Conservation (phyloP, 345 rosid genomes). For the Gossypioides kirkii region DNA sequence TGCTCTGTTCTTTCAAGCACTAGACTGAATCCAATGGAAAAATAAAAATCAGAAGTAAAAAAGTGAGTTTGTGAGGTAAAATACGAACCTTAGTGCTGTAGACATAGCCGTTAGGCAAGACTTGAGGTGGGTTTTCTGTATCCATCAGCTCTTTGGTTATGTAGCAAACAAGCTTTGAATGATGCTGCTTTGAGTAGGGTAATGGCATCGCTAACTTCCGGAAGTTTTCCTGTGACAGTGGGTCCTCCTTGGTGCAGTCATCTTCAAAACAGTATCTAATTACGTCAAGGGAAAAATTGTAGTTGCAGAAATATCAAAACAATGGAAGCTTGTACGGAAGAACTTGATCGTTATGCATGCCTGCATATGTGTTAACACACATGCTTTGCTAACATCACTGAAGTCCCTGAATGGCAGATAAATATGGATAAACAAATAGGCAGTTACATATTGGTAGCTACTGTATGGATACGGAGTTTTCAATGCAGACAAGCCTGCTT, state of each 20-base stretch:
- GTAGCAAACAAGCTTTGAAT: conserved; percentile 94
- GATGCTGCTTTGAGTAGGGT: conserved; percentile 93
- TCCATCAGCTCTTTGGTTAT: conserved; percentile 95
- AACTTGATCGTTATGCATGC: background rate
- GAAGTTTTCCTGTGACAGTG: conserved; percentile 89
- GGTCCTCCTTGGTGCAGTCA: conserved; percentile 94
- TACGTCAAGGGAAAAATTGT: conserved; percentile 36
- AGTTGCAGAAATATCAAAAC: background rate
- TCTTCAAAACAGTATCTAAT: conserved; percentile 71
- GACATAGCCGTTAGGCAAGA: conserved; percentile 91
- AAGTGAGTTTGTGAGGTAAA: background rate
- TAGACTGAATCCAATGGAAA: background rate
- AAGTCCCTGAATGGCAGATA: background rate
- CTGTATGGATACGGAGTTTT: conserved; percentile 82
- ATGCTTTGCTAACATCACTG: background rate
- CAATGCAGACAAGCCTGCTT: conserved; percentile 93
- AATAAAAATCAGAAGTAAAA: background rate
- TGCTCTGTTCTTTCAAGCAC: too few relatives aligned
- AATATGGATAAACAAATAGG: background rate
- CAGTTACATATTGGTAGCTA: conserved; percentile 8
- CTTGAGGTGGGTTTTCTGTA: conserved; percentile 98
- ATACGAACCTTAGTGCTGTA: conserved; percentile 81
- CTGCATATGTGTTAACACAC: background rate
- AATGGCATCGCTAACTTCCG: conserved; percentile 74
- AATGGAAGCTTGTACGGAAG: background rate